phyloP scores from a whole-genome alignment of 345 rosid species.

The Conringia planisiliqua region DNA sequence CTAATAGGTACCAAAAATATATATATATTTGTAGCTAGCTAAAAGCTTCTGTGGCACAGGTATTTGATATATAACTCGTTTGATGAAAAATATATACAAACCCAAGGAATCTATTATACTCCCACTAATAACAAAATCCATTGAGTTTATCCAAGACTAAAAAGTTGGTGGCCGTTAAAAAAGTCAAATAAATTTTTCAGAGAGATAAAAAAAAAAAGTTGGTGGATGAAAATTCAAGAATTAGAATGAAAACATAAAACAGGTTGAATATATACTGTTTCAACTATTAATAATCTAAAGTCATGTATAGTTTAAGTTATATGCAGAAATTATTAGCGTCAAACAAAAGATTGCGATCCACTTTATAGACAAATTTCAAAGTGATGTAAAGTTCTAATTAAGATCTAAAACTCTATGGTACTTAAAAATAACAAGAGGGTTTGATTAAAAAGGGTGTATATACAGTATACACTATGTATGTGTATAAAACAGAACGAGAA shows the following conservation, averaged over 20 bases:
- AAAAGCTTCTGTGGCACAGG: background rate
- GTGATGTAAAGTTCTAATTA: conserved; percentile 2
- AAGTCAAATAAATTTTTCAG: background rate
- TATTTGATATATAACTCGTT: background rate
- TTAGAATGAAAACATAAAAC: background rate
- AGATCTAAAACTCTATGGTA: background rate
- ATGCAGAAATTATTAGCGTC: background rate
- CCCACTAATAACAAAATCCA: background rate
- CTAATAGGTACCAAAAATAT: background rate
- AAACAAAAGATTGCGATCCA: conserved; percentile 10
- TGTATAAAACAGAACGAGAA: background rate
- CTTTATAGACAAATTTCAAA: conserved; percentile 17
- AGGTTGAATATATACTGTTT: background rate
- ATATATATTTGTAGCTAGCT: background rate
- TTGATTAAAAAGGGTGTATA: background rate
- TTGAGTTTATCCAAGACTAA: background rate
- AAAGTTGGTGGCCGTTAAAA: background rate
- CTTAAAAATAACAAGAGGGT: background rate
- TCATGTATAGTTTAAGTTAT: background rate
- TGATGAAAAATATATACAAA: background rate
- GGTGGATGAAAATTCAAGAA: background rate
- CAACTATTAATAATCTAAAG: background rate
- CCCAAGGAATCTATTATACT: background rate
- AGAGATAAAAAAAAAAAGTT: background rate
- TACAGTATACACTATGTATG: background rate